Evolutionary conservation across 2,329 filamentous ascomycete genomes (phyloP).

Genomic region (Paecilomyces fulvus): DNA sequence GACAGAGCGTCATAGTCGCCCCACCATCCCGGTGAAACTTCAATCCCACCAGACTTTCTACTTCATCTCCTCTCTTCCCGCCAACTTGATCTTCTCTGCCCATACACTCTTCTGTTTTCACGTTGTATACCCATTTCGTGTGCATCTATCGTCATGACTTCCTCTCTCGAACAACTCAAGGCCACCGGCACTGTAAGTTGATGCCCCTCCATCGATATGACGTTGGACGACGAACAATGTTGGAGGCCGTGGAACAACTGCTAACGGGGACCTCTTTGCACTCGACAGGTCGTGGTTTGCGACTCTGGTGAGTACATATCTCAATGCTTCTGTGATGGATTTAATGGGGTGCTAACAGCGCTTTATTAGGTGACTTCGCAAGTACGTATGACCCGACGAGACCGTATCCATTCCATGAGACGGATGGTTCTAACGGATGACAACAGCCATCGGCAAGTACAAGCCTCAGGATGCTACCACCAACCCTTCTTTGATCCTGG

Average conservation of each 20-base stretch:
- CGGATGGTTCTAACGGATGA: constrained; percentile 4
- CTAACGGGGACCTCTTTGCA: constrained; percentile 7
- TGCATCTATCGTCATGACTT: constrained; percentile 54
- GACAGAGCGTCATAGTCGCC: constrained; percentile 15
- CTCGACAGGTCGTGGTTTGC: constrained; percentile 74
- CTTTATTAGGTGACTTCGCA: constrained; percentile 59
- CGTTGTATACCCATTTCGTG: background rate
- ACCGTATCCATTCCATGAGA: constrained; percentile 6
- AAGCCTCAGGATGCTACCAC: constrained; percentile 99
- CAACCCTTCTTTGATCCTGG: constrained; percentile 97
- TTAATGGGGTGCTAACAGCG: background rate
- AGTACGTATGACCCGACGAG: constrained; percentile 46
- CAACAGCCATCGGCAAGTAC: constrained; percentile 92
- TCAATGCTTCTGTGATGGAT: constrained; percentile 19
- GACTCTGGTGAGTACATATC: constrained; percentile 68
- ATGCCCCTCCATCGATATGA: constrained; percentile 4
- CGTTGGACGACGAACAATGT: constrained; percentile 1
- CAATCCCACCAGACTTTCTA: constrained; percentile 1
- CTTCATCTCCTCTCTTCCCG: background rate
- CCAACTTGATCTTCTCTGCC: background rate
- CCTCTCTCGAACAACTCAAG: constrained; percentile 94
- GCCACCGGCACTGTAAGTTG: constrained; percentile 82
- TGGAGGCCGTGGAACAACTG: constrained; percentile 3
- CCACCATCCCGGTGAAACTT: constrained; percentile 10
- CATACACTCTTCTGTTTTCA: constrained; percentile 1